A percentile compares a stretch with the other conserved stretches of the same genome.
Conservation (phyloP, 306 rosid species). For the Dalbergia cochinchinensis region DNA sequence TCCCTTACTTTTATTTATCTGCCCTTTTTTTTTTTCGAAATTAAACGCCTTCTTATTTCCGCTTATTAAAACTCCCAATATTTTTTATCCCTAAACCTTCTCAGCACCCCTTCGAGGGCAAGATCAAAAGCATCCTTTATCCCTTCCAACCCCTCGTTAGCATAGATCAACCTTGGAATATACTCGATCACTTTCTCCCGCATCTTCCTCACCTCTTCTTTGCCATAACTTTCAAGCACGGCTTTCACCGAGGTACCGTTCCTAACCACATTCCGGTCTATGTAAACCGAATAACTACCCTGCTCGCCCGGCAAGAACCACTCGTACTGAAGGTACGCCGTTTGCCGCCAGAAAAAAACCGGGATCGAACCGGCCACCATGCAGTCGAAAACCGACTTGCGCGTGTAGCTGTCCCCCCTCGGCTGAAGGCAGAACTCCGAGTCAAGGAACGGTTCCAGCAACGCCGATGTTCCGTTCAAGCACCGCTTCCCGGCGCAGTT, state of each 20-base stretch:
- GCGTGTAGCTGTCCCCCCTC: too few species aligned
- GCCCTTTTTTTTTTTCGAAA: background rate
- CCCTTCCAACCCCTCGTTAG: slow-evolving; percentile 48
- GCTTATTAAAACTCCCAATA: slow-evolving; percentile 46
- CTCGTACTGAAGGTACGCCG: slow-evolving; percentile 56
- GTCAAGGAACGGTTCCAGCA: too few species aligned
- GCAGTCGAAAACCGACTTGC: too few species aligned
- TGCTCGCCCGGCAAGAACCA: slow-evolving; percentile 60
- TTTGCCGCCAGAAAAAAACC: slow-evolving; percentile 64
- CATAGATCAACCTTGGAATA: slow-evolving; percentile 58
- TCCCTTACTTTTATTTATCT: background rate
- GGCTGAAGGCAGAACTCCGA: too few species aligned
- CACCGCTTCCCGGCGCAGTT: too few species aligned
- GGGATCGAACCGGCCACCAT: slow-evolving; percentile 70
- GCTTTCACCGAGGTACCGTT: slow-evolving; percentile 54
- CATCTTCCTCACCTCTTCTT: slow-evolving; percentile 58
- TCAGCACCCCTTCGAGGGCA: slow-evolving; percentile 53
- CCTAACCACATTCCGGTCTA: slow-evolving; percentile 56
- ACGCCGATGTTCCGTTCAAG: too few species aligned
- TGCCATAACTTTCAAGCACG: slow-evolving; percentile 52
- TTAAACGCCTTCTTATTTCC: slow-evolving; percentile 42
- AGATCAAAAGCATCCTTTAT: slow-evolving; percentile 61
- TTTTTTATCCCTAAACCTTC: slow-evolving; percentile 66
- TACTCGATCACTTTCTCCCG: slow-evolving; percentile 62
- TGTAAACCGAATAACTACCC: slow-evolving; percentile 59